Evolutionary conservation across 306 rosid genomes (phyloP).

Genomic region (Nissolia schottii): DNA sequence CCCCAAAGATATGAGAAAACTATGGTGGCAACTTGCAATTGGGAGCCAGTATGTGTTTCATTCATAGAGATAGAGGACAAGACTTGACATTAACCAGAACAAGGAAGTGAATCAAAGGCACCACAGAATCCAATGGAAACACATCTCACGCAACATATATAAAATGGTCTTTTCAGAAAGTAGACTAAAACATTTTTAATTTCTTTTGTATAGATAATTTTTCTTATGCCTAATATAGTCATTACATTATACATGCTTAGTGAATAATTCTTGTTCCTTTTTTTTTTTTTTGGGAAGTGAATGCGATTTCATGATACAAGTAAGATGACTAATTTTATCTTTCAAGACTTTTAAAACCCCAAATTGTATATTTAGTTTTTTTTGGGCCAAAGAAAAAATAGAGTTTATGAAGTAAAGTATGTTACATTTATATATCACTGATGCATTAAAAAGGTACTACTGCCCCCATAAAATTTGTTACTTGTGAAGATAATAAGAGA

Average conservation of each 20-base stretch:
- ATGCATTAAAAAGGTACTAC: neutral
- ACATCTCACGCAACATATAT: neutral
- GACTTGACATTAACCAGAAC: neutral
- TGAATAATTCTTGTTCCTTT: no score
- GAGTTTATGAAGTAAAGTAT: no score
- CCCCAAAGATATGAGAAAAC: neutral
- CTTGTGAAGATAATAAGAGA: neutral
- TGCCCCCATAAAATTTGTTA: neutral
- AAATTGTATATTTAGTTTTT: no score
- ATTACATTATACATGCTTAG: no score
- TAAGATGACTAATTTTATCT: no score
- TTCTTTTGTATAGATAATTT: no score
- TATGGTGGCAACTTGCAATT: neutral
- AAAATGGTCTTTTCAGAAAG: neutral
- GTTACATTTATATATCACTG: neutral
- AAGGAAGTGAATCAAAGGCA: neutral
- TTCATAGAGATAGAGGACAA: neutral
- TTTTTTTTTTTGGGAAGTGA: no score
- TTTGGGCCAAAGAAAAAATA: no score
- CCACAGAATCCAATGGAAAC: neutral
- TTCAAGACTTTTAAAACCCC: no score
- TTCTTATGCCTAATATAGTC: no score
- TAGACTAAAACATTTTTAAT: no score
- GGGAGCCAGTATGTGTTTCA: neutral
- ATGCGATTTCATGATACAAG: no score